These are phyloP conservation scores for Chaetothyriales sp. DNA, from an alignment of 2,329 filamentous ascomycete species.

Conservation along the genomic window DNA sequence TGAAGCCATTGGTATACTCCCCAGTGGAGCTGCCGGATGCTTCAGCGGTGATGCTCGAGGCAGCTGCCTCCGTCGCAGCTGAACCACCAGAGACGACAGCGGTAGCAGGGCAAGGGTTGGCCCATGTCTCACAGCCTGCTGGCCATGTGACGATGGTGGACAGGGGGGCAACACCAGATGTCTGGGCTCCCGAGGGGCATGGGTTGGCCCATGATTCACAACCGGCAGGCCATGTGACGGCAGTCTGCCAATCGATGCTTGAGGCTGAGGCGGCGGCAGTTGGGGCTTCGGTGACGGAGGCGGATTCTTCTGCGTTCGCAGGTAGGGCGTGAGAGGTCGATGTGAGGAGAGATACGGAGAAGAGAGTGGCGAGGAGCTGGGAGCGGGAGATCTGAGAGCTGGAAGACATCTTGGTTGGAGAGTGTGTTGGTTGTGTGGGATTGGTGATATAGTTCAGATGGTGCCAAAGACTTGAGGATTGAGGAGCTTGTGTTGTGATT, in stretches of 20 bases:
- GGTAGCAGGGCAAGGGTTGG: neutral
- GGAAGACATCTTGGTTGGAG: neutral
- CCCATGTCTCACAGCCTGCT: neutral
- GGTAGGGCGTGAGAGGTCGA: neutral
- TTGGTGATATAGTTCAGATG: neutral
- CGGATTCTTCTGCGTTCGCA: neutral
- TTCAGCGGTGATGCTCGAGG: neutral
- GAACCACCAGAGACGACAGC: neutral
- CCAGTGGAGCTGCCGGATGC: neutral
- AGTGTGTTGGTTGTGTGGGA: neutral
- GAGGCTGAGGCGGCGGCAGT: neutral
- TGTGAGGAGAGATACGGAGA: neutral
- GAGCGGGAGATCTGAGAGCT: neutral
- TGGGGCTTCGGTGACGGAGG: neutral
- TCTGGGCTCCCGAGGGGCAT: neutral
- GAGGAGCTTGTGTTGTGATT: neutral
- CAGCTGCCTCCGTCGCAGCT: neutral
- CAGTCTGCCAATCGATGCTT: neutral
- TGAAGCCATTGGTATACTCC: slow-evolving; percentile 29
- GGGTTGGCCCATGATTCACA: slow-evolving; percentile 1
- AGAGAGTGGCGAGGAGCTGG: neutral
- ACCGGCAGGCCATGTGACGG: neutral
- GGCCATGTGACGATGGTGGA: neutral
- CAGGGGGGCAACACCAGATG: neutral
- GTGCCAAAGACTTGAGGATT: neutral